These are phyloP conservation scores for Kwoniella mangroviensis DNA, from an alignment of 768 basidiomycete genomes.

Conservation along the genomic window DNA sequence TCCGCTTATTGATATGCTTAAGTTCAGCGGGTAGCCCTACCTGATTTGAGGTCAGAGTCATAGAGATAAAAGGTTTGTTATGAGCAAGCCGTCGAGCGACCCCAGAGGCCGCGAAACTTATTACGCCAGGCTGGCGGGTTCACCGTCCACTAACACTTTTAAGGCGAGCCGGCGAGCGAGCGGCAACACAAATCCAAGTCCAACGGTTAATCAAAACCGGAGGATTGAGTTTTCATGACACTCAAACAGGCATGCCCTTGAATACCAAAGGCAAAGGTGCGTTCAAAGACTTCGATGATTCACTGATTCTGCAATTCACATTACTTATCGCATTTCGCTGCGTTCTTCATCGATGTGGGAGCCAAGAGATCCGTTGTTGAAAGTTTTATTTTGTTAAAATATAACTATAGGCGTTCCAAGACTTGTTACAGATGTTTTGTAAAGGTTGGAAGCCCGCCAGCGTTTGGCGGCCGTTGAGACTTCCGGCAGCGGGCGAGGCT, in stretches of 20 bases:
- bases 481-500: too few species aligned
- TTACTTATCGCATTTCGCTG: conserved; percentile 80
- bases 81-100: conserved; percentile 62
- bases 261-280: conserved; percentile 79
- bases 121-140: conserved; percentile 59
- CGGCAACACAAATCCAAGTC: conserved; percentile 53
- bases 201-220: conserved; percentile 28
- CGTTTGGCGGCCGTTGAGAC: conserved; percentile 6
- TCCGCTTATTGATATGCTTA: conserved; percentile 89
- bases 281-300: conserved; percentile 62
- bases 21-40: conserved; percentile 83
- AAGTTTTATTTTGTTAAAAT: conserved; percentile 60
- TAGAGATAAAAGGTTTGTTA: conserved; percentile 52
- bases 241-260: conserved; percentile 70
- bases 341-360: conserved; percentile 80
- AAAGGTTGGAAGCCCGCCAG: conserved; percentile 20
- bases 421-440: conserved; percentile 42
- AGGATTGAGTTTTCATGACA: conserved; percentile 61
- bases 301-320: conserved; percentile 74
- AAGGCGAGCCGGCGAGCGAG: conserved; percentile 33
- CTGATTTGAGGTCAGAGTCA: conserved; percentile 73
- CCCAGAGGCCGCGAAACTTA: conserved; percentile 59
- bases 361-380: conserved; percentile 75
- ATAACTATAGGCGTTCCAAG: conserved; percentile 49
- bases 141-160: conserved; percentile 34